A percentile compares a stretch with the other conserved stretches of the same genome.
Evolutionary conservation across 495 filamentous ascomycete genomes (phyloP).

Genomic region (Alectoria sarmentosa): DNA sequence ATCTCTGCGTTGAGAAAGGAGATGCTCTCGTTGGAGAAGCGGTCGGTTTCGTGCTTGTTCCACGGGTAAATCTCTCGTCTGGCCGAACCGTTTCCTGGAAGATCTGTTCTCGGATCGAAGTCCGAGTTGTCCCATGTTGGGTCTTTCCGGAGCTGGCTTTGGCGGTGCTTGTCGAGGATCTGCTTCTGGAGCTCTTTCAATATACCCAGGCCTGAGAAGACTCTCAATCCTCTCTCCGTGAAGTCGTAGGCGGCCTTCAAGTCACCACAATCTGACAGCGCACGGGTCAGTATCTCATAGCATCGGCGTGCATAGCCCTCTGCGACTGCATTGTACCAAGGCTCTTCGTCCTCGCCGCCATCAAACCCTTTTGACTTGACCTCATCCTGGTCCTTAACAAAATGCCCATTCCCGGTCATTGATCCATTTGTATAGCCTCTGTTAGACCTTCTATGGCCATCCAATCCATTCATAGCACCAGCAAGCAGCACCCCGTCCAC

Average conservation of each 20-base stretch:
- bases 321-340: conserved; percentile 33
- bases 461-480: conserved; percentile 12
- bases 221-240: conserved; percentile 37
- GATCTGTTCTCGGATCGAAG: conserved; percentile 20
- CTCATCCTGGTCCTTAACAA: not conserved
- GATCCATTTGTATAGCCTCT: conserved; percentile 2
- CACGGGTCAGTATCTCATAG: conserved; percentile 51
- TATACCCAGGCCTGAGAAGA: not conserved
- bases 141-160: conserved; percentile 14
- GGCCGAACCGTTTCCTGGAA: conserved; percentile 35
- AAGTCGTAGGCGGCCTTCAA: conserved; percentile 64
- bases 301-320: conserved; percentile 33
- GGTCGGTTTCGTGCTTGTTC: conserved; percentile 84
- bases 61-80: conserved; percentile 89
- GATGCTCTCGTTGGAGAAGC: conserved; percentile 63
- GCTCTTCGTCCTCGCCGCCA: not conserved
- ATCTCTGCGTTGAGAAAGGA: conserved; percentile 59
- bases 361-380: not conserved
- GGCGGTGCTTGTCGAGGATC: conserved; percentile 7
- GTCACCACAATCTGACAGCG: conserved; percentile 60
- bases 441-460: too few species aligned
- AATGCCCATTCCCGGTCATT: not conserved
- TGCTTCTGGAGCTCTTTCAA: conserved; percentile 14
- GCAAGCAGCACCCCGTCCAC: conserved; percentile 12
- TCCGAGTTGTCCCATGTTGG: conserved; percentile 4